Evolutionary conservation across 2,329 filamentous ascomycete species (phyloP).

Genomic region (Neofusicoccum ribis): DNA sequence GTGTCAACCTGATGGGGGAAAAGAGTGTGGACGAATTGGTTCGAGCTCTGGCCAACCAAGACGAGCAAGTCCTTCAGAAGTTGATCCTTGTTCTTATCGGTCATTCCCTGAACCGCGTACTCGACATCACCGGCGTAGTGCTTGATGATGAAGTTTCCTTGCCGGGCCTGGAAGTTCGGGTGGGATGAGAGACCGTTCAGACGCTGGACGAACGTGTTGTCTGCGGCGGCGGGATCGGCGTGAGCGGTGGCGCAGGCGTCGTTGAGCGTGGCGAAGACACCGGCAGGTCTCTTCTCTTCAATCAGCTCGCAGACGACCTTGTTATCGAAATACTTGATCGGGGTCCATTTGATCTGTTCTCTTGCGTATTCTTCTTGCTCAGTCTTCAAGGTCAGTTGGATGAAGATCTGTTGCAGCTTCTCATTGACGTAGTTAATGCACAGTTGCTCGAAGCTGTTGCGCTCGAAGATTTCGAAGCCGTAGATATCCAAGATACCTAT

Average conservation of each 20-base stretch:
- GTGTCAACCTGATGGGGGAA: slow-evolving; percentile 95
- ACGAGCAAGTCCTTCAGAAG: slow-evolving; percentile 90
- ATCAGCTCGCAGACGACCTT: slow-evolving; percentile 98
- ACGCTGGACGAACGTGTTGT: slow-evolving; percentile 92
- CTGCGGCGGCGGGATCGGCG: slow-evolving; percentile 89
- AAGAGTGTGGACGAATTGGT: slow-evolving; percentile 80
- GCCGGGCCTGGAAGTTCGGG: slow-evolving; percentile 84
- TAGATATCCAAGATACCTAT: slow-evolving; percentile 99
- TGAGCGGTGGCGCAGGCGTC: slow-evolving; percentile 98
- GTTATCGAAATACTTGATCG: slow-evolving; percentile 99
- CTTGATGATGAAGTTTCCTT: slow-evolving; percentile 97
- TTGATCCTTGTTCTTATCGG: slow-evolving; percentile 99
- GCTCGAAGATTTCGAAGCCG: slow-evolving; percentile 97
- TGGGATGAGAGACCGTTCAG: slow-evolving; percentile 86
- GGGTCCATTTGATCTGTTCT: slow-evolving; percentile 97
- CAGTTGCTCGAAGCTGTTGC: slow-evolving; percentile 97
- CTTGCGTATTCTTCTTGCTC: slow-evolving; percentile 97
- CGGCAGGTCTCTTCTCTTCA: slow-evolving; percentile 84
- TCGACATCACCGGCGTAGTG: slow-evolving; percentile 97
- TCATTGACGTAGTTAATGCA: slow-evolving; percentile 99
- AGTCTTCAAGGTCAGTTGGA: slow-evolving; percentile 91
- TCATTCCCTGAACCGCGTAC: slow-evolving; percentile 94
- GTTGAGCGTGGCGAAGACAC: slow-evolving; percentile 93
- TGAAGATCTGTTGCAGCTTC: slow-evolving; percentile 98
- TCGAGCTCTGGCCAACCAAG: slow-evolving; percentile 79